Evolutionary conservation across 2,329 filamentous ascomycete species (phyloP).

Genomic region (Aspergillus latus): DNA sequence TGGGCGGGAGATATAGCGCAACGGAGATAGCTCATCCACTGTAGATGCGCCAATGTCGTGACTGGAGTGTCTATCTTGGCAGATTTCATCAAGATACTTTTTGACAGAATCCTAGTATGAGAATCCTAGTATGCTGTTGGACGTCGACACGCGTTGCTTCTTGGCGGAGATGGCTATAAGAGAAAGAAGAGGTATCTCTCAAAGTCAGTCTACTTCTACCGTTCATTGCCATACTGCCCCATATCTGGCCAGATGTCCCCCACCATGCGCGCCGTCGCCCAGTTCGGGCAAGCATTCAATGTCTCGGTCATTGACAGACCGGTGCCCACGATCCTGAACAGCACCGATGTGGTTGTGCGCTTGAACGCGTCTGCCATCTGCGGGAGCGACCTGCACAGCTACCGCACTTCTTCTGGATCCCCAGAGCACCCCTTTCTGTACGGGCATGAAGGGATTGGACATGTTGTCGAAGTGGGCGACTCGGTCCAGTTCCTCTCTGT

Average conservation of each 20-base stretch:
- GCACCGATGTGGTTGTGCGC: neutral
- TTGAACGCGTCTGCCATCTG: neutral
- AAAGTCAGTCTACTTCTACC: too few relatives aligned
- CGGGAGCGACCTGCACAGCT: conserved; percentile 28
- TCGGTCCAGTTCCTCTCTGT: conserved; percentile 16
- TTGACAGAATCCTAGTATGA: too few relatives aligned
- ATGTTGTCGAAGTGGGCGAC: conserved; percentile 20
- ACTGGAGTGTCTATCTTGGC: too few relatives aligned
- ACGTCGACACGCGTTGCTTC: too few relatives aligned
- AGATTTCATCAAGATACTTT: too few relatives aligned
- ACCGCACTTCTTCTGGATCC: conserved; percentile 28
- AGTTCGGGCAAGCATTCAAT: neutral
- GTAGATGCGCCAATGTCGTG: too few relatives aligned
- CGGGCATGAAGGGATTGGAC: conserved; percentile 24
- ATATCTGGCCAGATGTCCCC: neutral
- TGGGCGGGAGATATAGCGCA: too few relatives aligned
- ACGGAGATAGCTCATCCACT: too few relatives aligned
- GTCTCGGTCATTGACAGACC: neutral
- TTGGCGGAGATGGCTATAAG: too few relatives aligned
- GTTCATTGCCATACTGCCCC: too few relatives aligned
- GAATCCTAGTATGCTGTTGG: too few relatives aligned
- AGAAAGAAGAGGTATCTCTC: too few relatives aligned
- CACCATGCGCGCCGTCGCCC: neutral
- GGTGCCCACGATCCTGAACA: neutral
- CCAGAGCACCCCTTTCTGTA: conserved; percentile 23